phyloP scores from a whole-genome alignment of 306 rosid species.

The Lithocarpus polystachyus region DNA sequence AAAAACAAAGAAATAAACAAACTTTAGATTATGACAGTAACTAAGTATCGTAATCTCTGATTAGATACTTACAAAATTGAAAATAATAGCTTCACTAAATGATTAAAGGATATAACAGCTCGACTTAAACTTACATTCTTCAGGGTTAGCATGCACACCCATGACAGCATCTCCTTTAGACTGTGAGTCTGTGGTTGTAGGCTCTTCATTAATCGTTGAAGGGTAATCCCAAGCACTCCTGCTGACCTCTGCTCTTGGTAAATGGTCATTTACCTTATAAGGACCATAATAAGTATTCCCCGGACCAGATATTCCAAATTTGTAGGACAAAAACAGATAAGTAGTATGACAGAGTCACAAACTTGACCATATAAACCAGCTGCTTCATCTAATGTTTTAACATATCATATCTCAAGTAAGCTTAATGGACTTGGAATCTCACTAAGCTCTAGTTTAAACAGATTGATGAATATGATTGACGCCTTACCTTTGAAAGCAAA shows the following conservation, averaged over 20 bases:
- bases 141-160: constrained; percentile 60
- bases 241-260: constrained; percentile 68
- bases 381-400: not conserved
- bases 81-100: not conserved
- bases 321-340: constrained; percentile 34
- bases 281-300: constrained; percentile 61
- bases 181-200: constrained; percentile 48
- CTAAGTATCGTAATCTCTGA: not conserved
- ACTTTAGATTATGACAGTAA: not conserved
- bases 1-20: constrained; percentile 9
- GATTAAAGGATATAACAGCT: constrained; percentile 10
- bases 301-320: constrained; percentile 60
- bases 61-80: not conserved
- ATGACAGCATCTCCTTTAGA: constrained; percentile 52
- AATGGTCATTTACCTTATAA: constrained; percentile 63
- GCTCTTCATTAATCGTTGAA: constrained; percentile 44
- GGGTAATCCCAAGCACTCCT: constrained; percentile 74
- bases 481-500: constrained; percentile 77
- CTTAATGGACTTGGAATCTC: not conserved
- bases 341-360: not conserved
- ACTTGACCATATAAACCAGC: not conserved
- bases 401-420: not conserved
- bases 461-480: constrained; percentile 10
- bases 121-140: constrained; percentile 66
- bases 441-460: constrained; percentile 8